These are phyloP conservation scores for Backusella sp. DNA, from an alignment of 192 early-diverging fungal species.

Conservation along the genomic window DNA sequence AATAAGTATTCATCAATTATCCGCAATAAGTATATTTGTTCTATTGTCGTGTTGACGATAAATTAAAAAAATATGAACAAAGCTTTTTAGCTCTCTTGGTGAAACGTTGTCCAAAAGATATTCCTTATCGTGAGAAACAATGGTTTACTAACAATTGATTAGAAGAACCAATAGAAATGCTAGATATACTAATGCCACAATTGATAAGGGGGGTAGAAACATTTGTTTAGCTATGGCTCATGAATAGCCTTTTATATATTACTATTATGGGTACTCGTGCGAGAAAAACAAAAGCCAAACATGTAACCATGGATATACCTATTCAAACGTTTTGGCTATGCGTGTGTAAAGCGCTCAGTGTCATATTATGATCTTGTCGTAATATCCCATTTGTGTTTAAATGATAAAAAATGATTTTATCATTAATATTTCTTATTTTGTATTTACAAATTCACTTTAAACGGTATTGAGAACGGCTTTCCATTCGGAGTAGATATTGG, in stretches of 20 bases:
- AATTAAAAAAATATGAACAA: not conserved
- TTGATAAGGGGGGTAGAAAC: not conserved
- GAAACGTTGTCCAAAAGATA: not conserved
- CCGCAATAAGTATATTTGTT: not conserved
- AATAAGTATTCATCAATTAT: not conserved
- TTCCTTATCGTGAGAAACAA: slow-evolving; percentile 4
- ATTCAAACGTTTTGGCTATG: not conserved
- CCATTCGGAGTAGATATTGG: not conserved
- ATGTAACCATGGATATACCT: not conserved
- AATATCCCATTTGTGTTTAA: too few relatives aligned
- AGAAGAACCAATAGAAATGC: not conserved
- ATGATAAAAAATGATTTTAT: too few relatives aligned
- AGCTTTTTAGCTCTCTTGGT: not conserved
- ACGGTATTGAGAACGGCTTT: not conserved
- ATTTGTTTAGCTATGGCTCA: not conserved
- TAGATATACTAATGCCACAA: not conserved
- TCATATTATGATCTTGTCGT: not conserved
- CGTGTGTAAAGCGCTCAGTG: not conserved
- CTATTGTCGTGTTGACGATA: not conserved
- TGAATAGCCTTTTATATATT: not conserved
- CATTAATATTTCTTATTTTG: too few relatives aligned
- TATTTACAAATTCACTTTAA: not conserved
- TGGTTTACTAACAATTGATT: not conserved
- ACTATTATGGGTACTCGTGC: not conserved
- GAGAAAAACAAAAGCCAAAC: not conserved